Evolutionary conservation across 2,329 filamentous ascomycete species (phyloP), one percentile per base, ranked within the genome.

Genomic region (Coniochaeta pulveracea): DNA sequence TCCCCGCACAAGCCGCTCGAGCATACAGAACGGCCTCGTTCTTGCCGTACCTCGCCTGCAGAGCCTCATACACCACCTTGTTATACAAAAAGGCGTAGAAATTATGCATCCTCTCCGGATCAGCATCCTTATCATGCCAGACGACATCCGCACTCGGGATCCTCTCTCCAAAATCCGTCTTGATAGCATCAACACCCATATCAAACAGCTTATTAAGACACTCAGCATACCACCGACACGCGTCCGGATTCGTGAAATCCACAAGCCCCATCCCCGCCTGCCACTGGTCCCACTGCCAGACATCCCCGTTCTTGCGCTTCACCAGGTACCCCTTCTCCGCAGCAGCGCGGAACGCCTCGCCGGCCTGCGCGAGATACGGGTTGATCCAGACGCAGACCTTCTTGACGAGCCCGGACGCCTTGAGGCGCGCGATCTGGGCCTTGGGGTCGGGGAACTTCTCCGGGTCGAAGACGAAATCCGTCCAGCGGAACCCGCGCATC

Each of bases 211-310:
- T 62, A 34, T 72, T 65, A 25, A 85, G 61, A 41, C 79, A 77
- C 4, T 51, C 53, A 12, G 61, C 60, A 46, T 76, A 85, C 80
- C 80, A 85, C 17, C 61, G 54, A 36, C 66, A 66, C 2, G 80
- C 80, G 1, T 63, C 70, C 0, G 78, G 80, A 52, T 84, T 85
- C 6, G 80, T 85, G 47, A 85, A 79, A 47, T 85, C 80, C 10
- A 85, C 63, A 2, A 85, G 58, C 4, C 70, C 79, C 80, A 85
- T 85, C 22, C 80, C 80, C 2, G 78, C 77, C 49, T 85, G 80
- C 80, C 80, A 85, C 26, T 80, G 56, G 45, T 85, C 80, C 76
- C 78, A 83, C 53, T 85, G 80, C 72, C 75, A 85, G 15, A 84
- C 57, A 40, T 80, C 74, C 10, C 76, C 78, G 45, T 83, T 72